Base-by-base conservation (phyloP, 2,329 filamentous ascomycete genomes). In the Penicillium sp. region DNA sequence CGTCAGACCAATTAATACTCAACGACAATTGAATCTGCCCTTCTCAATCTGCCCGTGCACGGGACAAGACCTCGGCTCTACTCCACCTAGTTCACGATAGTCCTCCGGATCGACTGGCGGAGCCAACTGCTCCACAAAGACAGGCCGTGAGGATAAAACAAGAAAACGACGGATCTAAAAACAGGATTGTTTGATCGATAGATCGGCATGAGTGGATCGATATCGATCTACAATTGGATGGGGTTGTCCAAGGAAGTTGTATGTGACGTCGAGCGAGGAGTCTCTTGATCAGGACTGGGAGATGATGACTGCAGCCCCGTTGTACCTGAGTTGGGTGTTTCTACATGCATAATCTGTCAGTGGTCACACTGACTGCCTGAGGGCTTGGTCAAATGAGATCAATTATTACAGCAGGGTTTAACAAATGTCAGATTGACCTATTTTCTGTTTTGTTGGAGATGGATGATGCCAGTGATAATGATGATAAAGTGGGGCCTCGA, bases 151-250 rank as follows among this genome's bases (percentile, higher is more conserved):
- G 24, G 5, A 6, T 9, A 29, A 50, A 60, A 63, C 57, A 51
- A 55, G 48, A 53, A 34, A 60, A 31, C n/a, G 0, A 31, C n/a
- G 23, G 40, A 54, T 47, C 42, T 47, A 18, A 49, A 59, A 61
- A 62, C 58, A 54, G 55, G 55, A 58, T 56, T 56, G 28, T 42
- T 26, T 24, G 40, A 57, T 60, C 48, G 42, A 40, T 50, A 23
- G 52, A 59, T 61, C 54, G 54, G 34, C 56, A 48, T 13, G 28
- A 31, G 36, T 40, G 44, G 40, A 31, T 31, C 42, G 40, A 51
- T 9, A 47, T 16, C 23, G 48, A 50, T 48, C 42, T 26, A 33
- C 43, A 29, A 18, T 11, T 31, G 28, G 9, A 33, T 36, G 11
- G 8, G 26, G 9, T 33, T 31, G 26, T 31, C 18, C 18, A 45